Conservation (phyloP, 768 basidiomycete genomes). For the Suillus hirtellus region DNA sequence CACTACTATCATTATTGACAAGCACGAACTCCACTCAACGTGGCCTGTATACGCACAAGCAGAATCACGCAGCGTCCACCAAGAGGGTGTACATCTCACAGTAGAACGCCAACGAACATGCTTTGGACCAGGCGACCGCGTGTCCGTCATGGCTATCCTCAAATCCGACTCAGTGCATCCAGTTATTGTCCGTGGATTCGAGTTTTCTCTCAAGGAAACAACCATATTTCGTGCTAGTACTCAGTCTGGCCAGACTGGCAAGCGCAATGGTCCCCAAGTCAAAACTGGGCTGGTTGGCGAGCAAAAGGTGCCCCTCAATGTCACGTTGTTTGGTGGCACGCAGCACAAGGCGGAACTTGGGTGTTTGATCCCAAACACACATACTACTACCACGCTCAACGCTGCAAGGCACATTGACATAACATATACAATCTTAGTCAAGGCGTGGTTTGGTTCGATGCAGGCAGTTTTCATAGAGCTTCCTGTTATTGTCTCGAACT, state of each 20-base stretch:
- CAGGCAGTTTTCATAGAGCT: slow-evolving; percentile 68
- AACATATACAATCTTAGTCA: slow-evolving; percentile 74
- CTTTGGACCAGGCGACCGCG: slow-evolving; percentile 83
- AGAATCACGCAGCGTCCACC: slow-evolving; percentile 63
- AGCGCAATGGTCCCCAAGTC: slow-evolving; percentile 59
- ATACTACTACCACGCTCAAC: slow-evolving; percentile 80
- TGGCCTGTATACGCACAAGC: slow-evolving; percentile 90
- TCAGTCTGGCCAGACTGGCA: slow-evolving; percentile 42
- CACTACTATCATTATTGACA: slow-evolving; percentile 80
- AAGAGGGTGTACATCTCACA: slow-evolving; percentile 72
- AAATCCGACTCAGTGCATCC: slow-evolving; percentile 69
- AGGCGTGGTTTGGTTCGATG: slow-evolving; percentile 73
- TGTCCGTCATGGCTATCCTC: slow-evolving; percentile 69
- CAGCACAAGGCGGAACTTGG: slow-evolving; percentile 72
- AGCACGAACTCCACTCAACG: slow-evolving; percentile 89
- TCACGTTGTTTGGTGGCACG: slow-evolving; percentile 71
- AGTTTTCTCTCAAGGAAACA: slow-evolving; percentile 76
- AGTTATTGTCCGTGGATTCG: slow-evolving; percentile 79
- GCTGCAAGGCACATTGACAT: slow-evolving; percentile 86
- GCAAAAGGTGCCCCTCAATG: slow-evolving; percentile 70
- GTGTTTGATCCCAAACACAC: slow-evolving; percentile 67
- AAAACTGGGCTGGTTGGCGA: slow-evolving; percentile 60
- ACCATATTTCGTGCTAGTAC: slow-evolving; percentile 71
- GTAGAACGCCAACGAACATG: slow-evolving; percentile 78
- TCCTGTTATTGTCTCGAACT: slow-evolving; percentile 81